Base-by-base conservation (phyloP, 495 filamentous ascomycete species). In the Chlorociboria aeruginascens region DNA sequence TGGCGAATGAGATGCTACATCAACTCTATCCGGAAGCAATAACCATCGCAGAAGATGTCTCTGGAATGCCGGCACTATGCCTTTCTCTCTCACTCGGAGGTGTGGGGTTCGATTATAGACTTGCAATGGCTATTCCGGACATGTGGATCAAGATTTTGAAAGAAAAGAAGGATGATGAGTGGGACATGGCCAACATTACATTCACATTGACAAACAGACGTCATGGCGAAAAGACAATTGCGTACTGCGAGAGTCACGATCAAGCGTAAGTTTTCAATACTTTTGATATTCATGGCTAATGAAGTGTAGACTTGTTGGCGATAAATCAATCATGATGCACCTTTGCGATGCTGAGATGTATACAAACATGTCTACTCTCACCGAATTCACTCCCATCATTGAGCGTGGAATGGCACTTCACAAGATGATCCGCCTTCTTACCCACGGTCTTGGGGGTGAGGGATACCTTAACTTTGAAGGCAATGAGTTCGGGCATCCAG, bases 121-220 rank as follows among this genome's bases (percentile, higher is more conserved):
- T 98, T 14, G 92, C 88, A 40, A 98, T 98, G 92, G 92, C 92
- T 8, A 81, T 98, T 55, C 92, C 92, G 11, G 92, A 98, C 66
- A 83, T 97, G 83, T 98, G 92, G 74, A 98, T 98, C 74, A 98
- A 97, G 68, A 82, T 88, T 59, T 68, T 98, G 43, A 98, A 98
- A 64, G 93, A 97, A 64, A 83, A 85, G 65, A 69, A 82, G 50
- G 92, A 98, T 56, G 77, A 81, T 55, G 85, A 95, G 8, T 98
- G 92, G 92, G 86, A 97, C 58, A 85, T 98, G 58, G 82, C 78
- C 32, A 81, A 74, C 51, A 82, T 98, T 46, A 76, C 78, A 57
- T 87, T 79, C 65, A 95, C 86, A 30, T 72, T 98, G 25, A 93
- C 85, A 34, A 95, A 98, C 66, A 76, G 92, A 32, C 79, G 92